These are phyloP conservation scores for Candida glucosophila DNA, from an alignment of 1,139 yeast species.

Conservation along the genomic window DNA sequence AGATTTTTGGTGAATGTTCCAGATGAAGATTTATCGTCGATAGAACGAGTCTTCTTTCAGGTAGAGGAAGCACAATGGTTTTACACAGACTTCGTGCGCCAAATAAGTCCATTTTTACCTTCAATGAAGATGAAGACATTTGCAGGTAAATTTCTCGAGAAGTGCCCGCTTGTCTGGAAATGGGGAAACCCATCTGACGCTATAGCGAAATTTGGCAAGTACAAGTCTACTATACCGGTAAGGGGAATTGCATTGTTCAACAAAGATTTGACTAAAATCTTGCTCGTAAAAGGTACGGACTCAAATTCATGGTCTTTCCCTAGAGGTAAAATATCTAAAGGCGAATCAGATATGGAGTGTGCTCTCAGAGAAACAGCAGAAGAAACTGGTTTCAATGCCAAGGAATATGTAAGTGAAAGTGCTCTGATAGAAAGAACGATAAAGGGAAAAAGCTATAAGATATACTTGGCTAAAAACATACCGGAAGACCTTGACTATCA, in stretches of 20 bases:
- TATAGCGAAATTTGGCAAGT: conserved; percentile 65
- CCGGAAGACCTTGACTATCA: conserved; percentile 68
- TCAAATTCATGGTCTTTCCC: conserved; percentile 93
- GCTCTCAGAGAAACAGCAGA: conserved; percentile 92
- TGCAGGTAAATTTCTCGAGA: conserved; percentile 59
- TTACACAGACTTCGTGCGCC: conserved; percentile 77
- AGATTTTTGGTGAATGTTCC: conserved; percentile 90
- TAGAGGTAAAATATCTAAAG: conserved; percentile 91
- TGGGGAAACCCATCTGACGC: conserved; percentile 80
- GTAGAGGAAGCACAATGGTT: conserved; percentile 99
- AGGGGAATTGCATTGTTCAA: conserved; percentile 91
- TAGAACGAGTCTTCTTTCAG: conserved; percentile 85
- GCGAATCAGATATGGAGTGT: conserved; percentile 83
- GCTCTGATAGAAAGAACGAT: conserved; percentile 78
- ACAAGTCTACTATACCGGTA: conserved; percentile 88
- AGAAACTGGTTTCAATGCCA: conserved; percentile 89
- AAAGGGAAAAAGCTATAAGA: conserved; percentile 77
- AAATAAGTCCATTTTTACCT: conserved; percentile 70
- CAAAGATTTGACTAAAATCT: conserved; percentile 55
- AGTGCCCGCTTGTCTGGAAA: conserved; percentile 81
- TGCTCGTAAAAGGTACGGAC: conserved; percentile 82
- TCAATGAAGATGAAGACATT: conserved; percentile 73
- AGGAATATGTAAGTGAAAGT: conserved; percentile 55
- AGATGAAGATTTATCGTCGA: conserved; percentile 75
- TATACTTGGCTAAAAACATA: conserved; percentile 69